Base-by-base conservation (phyloP, 176 grass and related monocot species). In the Saccharum officinarum region DNA sequence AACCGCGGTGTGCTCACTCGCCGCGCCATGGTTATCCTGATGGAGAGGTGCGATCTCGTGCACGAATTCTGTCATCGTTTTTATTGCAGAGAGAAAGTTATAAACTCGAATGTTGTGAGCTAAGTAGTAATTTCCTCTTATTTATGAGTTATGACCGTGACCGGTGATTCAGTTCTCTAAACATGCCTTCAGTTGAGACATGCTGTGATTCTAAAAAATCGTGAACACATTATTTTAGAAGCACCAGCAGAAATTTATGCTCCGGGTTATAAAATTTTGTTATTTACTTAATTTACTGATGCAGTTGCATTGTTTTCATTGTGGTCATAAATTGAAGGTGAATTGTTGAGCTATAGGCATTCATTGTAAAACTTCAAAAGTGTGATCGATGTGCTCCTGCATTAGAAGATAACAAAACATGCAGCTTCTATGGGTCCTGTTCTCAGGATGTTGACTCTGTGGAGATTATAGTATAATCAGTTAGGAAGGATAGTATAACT, bases 21-120 rank as follows among this genome's bases (percentile, higher is more conserved):
- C 63, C 95, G 85, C 13, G 83, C 91, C 63, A 90, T 98, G 83
- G 83, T 90, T 69, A 92, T 95, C 85, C 83, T 95, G 67, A 93
- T 98, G 83, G 89, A 95, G 77, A 90, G 95, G 95, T 98, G 45
- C 18, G 64, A 7, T 75, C 44, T 63, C 26, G 36, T 79, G 76
- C 60, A 76, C 17, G 15, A 44, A 37, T 71, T 67, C 13, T 73
- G 14, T 76, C 37, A 45, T 72, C 23, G 14, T 76, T 40, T 34
- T 8, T 42, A 25, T 22, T 77, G 20, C 47, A 26, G n/a, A 38
- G 6, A 26, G 60, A 63, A 28, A 26, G 4, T 13, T 62, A 62
- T 62, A 28, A 26, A n/a, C 8, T 23, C 18, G 50, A 7, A 20
- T 20, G 5, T 0, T 54, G 49, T 52, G 50, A 54, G 20, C 54